These are phyloP conservation scores for Beverwykella pulmonaria DNA, from an alignment of 495 filamentous ascomycete species.

Conservation along the genomic window DNA sequence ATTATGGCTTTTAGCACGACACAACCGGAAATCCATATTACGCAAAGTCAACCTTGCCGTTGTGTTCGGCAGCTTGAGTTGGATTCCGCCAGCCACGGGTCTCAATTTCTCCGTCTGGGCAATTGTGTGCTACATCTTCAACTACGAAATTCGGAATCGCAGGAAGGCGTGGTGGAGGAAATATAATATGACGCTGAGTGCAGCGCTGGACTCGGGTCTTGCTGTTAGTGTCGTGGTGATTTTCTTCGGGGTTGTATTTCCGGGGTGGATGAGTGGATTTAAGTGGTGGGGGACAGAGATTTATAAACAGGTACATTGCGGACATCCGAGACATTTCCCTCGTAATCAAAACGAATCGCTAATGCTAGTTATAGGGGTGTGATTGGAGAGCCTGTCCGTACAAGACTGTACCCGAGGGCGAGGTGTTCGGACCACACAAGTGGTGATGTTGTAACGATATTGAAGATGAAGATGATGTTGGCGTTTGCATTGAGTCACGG, in stretches of 20 bases:
- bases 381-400: conserved; percentile 44
- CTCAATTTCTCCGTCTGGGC: conserved; percentile 84
- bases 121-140: conserved; percentile 79
- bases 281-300: conserved; percentile 46
- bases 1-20: conserved; percentile 64
- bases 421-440: conserved; percentile 36
- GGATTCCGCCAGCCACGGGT: conserved; percentile 85
- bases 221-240: conserved; percentile 78
- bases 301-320: conserved; percentile 40
- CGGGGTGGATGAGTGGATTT: conserved; percentile 57
- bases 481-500: background rate
- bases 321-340: background rate
- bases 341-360: too few relatives aligned
- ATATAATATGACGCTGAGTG: conserved; percentile 84
- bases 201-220: conserved; percentile 78
- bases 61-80: conserved; percentile 70
- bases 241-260: conserved; percentile 80
- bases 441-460: conserved; percentile 39
- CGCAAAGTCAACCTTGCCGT: conserved; percentile 72
- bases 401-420: conserved; percentile 29
- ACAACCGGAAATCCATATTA: conserved; percentile 52
- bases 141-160: conserved; percentile 69
- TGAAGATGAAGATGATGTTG: background rate
- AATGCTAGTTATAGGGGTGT: conserved; percentile 31
- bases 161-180: conserved; percentile 78